Percentiles rank a stretch among this genome's conserved stretches.
Conservation (phyloP, 2,329 filamentous ascomycete genomes). For the Microdochium paspali region DNA sequence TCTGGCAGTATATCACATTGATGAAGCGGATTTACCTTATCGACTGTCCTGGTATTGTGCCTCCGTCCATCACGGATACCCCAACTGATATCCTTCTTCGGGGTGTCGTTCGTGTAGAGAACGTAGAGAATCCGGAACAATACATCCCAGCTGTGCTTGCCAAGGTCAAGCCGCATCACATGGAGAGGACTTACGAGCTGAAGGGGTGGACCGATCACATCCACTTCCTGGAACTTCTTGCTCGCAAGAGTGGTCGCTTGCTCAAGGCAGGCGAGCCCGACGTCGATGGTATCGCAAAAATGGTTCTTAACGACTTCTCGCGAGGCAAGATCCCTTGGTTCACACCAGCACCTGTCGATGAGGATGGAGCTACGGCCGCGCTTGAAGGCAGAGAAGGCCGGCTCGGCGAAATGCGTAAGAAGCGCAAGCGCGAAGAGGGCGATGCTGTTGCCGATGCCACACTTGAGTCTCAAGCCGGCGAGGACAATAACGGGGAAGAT, state of each 20-base stretch:
- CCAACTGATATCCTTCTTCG: slow-evolving; percentile 82
- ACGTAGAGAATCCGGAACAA: slow-evolving; percentile 91
- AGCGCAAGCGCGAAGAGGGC: slow-evolving; percentile 57
- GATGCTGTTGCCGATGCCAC: slow-evolving; percentile 30
- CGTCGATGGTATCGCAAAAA: slow-evolving; percentile 89
- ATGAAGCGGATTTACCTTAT: slow-evolving; percentile 93
- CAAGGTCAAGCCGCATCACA: slow-evolving; percentile 75
- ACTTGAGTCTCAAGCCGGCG: slow-evolving; percentile 10
- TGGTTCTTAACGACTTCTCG: slow-evolving; percentile 94
- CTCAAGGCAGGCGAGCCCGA: slow-evolving; percentile 92
- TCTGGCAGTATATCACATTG: slow-evolving; percentile 95
- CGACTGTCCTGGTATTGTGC: slow-evolving; percentile 93
- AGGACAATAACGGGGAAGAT: slow-evolving; percentile 20
- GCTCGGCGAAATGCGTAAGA: slow-evolving; percentile 78
- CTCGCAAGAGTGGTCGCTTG: slow-evolving; percentile 76
- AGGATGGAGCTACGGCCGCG: slow-evolving; percentile 38
- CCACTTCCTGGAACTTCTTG: slow-evolving; percentile 79
- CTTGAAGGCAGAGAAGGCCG: slow-evolving; percentile 67
- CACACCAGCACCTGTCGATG: slow-evolving; percentile 61
- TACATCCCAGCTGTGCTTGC: slow-evolving; percentile 79
- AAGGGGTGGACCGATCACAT: slow-evolving; percentile 68
- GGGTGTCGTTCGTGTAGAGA: slow-evolving; percentile 89
- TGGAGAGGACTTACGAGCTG: slow-evolving; percentile 88
- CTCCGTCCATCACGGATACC: slow-evolving; percentile 74
- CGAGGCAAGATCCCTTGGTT: slow-evolving; percentile 96